Percentiles rank a stretch among this genome's conserved stretches.
These are phyloP conservation scores for Ophiostoma perfectum DNA, from an alignment of 2,329 filamentous ascomycete genomes.

Conservation along the genomic window DNA sequence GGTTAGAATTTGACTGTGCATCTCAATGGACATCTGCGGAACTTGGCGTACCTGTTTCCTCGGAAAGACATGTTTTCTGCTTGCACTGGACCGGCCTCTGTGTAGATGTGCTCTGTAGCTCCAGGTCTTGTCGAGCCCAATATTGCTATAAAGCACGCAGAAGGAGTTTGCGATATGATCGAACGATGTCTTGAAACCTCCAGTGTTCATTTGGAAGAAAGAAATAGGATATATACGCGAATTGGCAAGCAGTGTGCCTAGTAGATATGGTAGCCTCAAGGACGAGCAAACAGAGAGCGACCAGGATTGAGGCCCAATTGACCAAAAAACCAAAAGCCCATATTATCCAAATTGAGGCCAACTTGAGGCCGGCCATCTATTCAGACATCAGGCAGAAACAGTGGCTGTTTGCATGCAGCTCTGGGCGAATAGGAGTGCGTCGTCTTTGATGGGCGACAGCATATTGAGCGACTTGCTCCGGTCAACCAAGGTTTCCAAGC, in stretches of 20 bases:
- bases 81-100: too few relatives aligned
- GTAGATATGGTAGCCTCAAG: background rate
- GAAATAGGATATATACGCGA: background rate
- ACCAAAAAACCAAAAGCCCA: too few relatives aligned
- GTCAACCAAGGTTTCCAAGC: background rate
- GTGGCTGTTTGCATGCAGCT: constrained; percentile 1
- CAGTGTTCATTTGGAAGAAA: background rate
- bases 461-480: background rate
- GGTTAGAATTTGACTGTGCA: background rate
- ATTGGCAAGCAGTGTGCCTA: too few relatives aligned
- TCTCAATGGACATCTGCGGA: background rate
- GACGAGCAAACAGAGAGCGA: background rate
- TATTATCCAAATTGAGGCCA: background rate
- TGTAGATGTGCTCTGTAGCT: background rate
- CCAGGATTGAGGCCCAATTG: too few relatives aligned
- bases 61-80: background rate
- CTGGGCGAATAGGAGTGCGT: background rate
- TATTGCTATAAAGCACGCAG: background rate
- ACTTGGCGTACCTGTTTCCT: background rate
- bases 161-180: background rate
- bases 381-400: background rate
- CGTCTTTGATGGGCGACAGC: background rate
- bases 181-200: too few relatives aligned
- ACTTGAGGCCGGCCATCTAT: background rate
- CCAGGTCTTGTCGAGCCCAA: too few relatives aligned